phyloP scores from a whole-genome alignment of 306 rosid species.

The Hippophae tibetana region DNA sequence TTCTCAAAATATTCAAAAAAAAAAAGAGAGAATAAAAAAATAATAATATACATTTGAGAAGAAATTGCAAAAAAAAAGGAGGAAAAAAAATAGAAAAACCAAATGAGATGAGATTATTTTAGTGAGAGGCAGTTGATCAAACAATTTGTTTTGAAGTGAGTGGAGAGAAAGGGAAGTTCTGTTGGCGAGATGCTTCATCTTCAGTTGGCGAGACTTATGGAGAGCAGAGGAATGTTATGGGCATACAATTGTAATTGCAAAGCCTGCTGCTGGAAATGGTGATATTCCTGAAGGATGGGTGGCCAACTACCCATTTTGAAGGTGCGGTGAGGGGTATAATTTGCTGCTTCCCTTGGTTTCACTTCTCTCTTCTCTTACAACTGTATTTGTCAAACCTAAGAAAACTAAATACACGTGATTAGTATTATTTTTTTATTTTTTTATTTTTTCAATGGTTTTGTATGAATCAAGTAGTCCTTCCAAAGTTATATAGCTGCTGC shows the following conservation, averaged over 20 bases:
- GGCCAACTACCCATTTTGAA: slow-evolving; percentile 38
- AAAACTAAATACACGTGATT: neutral
- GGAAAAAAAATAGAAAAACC: slow-evolving; percentile 14
- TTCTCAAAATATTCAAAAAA: slow-evolving; percentile 4
- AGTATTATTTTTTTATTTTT: neutral
- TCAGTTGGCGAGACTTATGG: slow-evolving; percentile 32
- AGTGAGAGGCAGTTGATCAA: neutral
- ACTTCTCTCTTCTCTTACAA: slow-evolving; percentile 24
- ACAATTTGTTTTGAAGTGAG: slow-evolving; percentile 6
- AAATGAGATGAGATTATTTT: neutral
- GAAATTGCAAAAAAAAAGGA: slow-evolving; percentile 3
- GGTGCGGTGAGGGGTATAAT: slow-evolving; percentile 41
- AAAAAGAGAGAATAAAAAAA: slow-evolving; percentile 11
- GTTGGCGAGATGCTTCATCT: slow-evolving; percentile 44
- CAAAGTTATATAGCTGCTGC: neutral
- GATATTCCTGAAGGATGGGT: slow-evolving; percentile 42
- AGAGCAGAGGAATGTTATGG: slow-evolving; percentile 40
- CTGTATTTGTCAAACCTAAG: neutral
- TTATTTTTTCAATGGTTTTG: neutral
- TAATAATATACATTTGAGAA: slow-evolving; percentile 9
- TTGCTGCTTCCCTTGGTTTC: slow-evolving; percentile 34
- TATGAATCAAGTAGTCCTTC: neutral
- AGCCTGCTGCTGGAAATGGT: slow-evolving; percentile 53
- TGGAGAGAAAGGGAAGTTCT: slow-evolving; percentile 8
- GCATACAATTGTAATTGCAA: slow-evolving; percentile 45